Evolutionary conservation across 176 grass and related monocot species (phyloP).

Genomic region (Bolboschoenus planiculmis): DNA sequence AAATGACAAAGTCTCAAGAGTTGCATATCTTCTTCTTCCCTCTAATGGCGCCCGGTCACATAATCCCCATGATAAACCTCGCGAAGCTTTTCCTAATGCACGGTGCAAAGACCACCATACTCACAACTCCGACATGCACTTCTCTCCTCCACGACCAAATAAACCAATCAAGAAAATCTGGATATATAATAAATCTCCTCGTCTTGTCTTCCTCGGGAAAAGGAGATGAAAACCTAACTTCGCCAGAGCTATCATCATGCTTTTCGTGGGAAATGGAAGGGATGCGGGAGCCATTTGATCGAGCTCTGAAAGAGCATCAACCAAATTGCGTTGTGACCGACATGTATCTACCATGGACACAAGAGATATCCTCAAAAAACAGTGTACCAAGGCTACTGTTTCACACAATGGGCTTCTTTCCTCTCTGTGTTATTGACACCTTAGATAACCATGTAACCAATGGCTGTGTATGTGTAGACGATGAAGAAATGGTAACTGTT

Average conservation of each 20-base stretch:
- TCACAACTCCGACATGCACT: background rate
- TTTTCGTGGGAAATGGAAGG: background rate
- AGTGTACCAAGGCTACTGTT: slow-evolving; percentile 21
- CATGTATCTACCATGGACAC: slow-evolving; percentile 28
- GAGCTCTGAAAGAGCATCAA: slow-evolving; percentile 4
- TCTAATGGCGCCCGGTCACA: slow-evolving; percentile 26
- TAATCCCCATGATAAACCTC: slow-evolving; percentile 29
- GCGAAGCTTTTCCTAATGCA: slow-evolving; percentile 10
- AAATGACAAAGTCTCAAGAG: background rate
- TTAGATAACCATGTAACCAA: slow-evolving; percentile 11
- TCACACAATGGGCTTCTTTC: slow-evolving; percentile 31
- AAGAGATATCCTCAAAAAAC: background rate
- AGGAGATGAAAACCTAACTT: background rate
- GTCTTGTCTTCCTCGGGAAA: background rate
- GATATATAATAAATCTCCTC: background rate
- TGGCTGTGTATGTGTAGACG: background rate
- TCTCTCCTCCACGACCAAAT: background rate
- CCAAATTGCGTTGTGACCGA: slow-evolving; percentile 29
- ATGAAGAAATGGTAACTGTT: background rate
- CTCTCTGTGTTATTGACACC: slow-evolving; percentile 20
- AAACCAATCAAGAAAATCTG: background rate
- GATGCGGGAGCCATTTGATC: background rate
- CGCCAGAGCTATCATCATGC: background rate
- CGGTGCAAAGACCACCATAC: background rate
- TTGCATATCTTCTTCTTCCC: slow-evolving; percentile 33